Percentiles rank a stretch among this genome's conserved stretches.
Evolutionary conservation across 2,329 filamentous ascomycete genomes (phyloP).

Genomic region (Botrytis galanthina): DNA sequence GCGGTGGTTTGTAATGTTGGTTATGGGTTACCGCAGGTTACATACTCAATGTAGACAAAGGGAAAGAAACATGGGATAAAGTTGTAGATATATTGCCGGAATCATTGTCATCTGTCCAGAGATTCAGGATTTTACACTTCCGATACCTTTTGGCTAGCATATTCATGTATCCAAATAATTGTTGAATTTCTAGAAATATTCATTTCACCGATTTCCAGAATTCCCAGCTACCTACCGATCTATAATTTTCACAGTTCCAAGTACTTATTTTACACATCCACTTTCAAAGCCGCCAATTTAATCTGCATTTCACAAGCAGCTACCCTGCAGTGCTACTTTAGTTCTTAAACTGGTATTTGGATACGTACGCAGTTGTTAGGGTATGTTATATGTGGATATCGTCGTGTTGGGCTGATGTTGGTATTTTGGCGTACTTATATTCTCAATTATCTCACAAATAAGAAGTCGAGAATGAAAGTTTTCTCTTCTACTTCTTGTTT

Average conservation of each 20-base stretch:
- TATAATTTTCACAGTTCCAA: background rate
- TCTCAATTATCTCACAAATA: too few relatives aligned
- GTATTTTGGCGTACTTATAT: background rate
- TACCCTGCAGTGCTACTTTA: background rate
- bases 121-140: too few relatives aligned
- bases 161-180: background rate
- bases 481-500: background rate
- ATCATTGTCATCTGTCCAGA: too few relatives aligned
- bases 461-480: background rate
- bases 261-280: background rate
- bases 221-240: background rate
- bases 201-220: background rate
- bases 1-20: too few relatives aligned
- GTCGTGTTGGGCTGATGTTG: background rate
- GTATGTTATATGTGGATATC: background rate
- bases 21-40: background rate
- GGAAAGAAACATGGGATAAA: background rate
- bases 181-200: background rate
- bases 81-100: too few relatives aligned
- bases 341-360: background rate
- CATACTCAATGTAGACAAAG: background rate
- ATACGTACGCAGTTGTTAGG: background rate
- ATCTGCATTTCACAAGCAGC: background rate
- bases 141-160: background rate
- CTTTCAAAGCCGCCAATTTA: background rate